Percentiles rank a stretch among this genome's conserved stretches.
These are phyloP conservation scores for Pseudohyphozyma bogoriensis DNA, from an alignment of 768 basidiomycete species.

Conservation along the genomic window DNA sequence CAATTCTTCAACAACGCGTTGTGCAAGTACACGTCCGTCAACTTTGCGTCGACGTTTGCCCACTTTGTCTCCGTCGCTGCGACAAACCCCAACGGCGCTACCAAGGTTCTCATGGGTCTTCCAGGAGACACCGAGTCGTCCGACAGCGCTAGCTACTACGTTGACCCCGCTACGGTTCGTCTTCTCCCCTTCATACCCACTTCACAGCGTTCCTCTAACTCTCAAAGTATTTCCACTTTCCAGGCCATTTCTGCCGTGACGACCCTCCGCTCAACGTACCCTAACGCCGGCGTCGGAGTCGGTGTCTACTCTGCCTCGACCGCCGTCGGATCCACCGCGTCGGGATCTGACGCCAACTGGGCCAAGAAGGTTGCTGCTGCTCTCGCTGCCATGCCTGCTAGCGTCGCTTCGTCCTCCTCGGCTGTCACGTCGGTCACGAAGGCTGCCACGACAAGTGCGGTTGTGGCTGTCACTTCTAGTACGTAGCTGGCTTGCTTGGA, in stretches of 20 bases:
- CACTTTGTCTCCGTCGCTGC: background rate
- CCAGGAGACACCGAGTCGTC: background rate
- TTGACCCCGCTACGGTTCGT: background rate
- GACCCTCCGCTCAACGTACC: background rate
- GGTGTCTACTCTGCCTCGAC: background rate
- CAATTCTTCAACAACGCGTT: background rate
- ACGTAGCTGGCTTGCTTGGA: too few species aligned
- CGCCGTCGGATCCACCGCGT: background rate
- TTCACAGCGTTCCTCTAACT: too few species aligned
- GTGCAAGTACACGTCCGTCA: background rate
- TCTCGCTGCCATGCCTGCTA: background rate
- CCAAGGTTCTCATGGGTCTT: background rate
- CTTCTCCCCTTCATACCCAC: background rate
- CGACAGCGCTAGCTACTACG: background rate
- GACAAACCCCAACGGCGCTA: background rate
- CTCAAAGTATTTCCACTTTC: background rate
- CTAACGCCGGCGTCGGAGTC: background rate
- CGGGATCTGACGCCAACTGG: background rate
- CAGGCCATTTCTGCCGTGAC: background rate
- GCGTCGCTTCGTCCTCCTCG: too few species aligned
- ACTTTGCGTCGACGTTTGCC: background rate
- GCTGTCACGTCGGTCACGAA: too few species aligned
- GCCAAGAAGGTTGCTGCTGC: background rate
- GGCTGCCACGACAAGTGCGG: too few species aligned
- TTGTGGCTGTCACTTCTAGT: background rate